Base-by-base conservation (phyloP, 768 basidiomycete genomes). In the Lenzites betulinus region DNA sequence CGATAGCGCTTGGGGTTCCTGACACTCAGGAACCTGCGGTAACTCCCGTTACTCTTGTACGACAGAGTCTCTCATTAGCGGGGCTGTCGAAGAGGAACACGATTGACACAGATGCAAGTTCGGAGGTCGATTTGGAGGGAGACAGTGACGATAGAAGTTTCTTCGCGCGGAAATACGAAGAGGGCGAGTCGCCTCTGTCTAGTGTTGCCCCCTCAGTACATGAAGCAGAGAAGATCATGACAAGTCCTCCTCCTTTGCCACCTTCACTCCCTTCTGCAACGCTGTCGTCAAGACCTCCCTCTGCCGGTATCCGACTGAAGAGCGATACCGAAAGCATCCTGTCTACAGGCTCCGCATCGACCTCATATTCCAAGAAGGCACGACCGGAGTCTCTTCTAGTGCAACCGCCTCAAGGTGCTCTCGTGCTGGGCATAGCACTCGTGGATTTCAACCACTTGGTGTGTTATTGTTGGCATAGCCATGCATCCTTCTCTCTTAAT, bases 371-470 rank as follows among this genome's bases (percentile, higher is more conserved):
- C 35, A 79, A 74, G 60, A 94, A 93, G 72, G 81, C 86, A 33
- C 83, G 92, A 18, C 92, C 92, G 8, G 92, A 94, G 69, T 91
- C 89, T 4, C 75, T 91, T 71, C 68, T 94, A 9, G 73, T 91
- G n/a, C 80, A 82, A 30, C 79, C 86, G 16, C 79, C 82, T 0
- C 75, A 75, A n/a, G 79, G 77, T 9, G 86, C 86, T 7, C 76
- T 95, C 22, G 80, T 96, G 16, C 78, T 95, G 5, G 95, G 95
- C 4, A 87, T 96, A 54, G 93, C 92, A 2, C 77, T 97, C n/a
- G 88, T 97, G 35, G 95, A 97, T 70, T 97, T 97, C 71, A 95
- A 97, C 72, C 95, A 97, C 75, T 75, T 95, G 70, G 95, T 94
- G 71, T 68, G 83, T 73, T 35, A n/a, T 50, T 42, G 42, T 16